A percentile compares a stretch with the other conserved stretches of the same genome.
Conservation (phyloP, 805 yeast species). For the Candida endomychidarum region DNA sequence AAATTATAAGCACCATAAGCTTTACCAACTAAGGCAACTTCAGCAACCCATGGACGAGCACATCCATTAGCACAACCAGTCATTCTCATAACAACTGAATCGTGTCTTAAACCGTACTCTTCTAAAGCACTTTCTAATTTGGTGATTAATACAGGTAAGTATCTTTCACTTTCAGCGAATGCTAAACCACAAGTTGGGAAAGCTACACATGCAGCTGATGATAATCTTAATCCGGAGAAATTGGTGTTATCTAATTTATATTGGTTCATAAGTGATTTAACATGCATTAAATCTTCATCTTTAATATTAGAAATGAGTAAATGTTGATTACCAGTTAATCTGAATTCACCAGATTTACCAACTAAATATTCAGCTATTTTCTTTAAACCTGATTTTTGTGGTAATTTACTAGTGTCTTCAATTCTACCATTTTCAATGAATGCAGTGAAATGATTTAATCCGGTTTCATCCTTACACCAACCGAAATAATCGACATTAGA, state of each 20-base stretch:
- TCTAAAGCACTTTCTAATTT: slow-evolving; percentile 86
- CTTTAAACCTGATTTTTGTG: slow-evolving; percentile 83
- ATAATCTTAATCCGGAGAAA: slow-evolving; percentile 79
- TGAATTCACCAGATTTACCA: slow-evolving; percentile 72
- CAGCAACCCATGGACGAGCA: slow-evolving; percentile 98
- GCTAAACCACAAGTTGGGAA: slow-evolving; percentile 99
- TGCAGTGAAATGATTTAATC: slow-evolving; percentile 86
- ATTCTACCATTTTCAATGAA: slow-evolving; percentile 96
- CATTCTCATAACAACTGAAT: slow-evolving; percentile 95
- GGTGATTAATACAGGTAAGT: slow-evolving; percentile 75
- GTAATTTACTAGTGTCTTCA: slow-evolving; percentile 86
- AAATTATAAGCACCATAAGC: slow-evolving; percentile 91
- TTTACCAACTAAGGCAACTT: slow-evolving; percentile 92
- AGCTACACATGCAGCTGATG: slow-evolving; percentile 96
- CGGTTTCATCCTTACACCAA: slow-evolving; percentile 85
- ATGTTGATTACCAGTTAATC: slow-evolving; percentile 96
- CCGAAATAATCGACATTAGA: slow-evolving; percentile 92
- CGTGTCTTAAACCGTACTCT: slow-evolving; percentile 91
- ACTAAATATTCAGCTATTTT: slow-evolving; percentile 73
- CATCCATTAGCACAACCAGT: slow-evolving; percentile 99
- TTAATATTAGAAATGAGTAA: slow-evolving; percentile 70
- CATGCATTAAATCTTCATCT: slow-evolving; percentile 60
- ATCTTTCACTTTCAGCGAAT: slow-evolving; percentile 97
- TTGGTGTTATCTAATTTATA: slow-evolving; percentile 82
- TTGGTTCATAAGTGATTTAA: slow-evolving; percentile 64